Conservation (phyloP, 495 filamentous ascomycete genomes). For the Hyaloscypha bicolor region DNA sequence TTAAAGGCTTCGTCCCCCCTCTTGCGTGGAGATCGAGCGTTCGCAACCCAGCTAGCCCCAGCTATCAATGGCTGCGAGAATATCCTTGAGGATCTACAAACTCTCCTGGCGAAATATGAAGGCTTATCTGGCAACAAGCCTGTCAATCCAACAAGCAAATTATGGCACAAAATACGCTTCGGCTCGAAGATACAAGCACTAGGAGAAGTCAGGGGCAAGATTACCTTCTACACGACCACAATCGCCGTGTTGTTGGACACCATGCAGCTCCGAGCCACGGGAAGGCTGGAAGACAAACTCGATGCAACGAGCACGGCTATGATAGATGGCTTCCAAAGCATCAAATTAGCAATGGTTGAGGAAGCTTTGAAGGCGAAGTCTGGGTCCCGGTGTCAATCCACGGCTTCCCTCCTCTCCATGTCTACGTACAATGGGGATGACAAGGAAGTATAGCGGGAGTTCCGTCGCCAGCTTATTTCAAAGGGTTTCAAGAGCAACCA, state of each 20-base stretch:
- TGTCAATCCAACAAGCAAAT: not conserved
- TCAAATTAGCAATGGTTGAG: not conserved
- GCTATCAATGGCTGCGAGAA: not conserved
- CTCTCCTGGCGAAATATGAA: slow-evolving; percentile 5
- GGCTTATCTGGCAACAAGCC: not conserved
- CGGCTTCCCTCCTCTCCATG: not conserved
- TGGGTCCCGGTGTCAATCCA: not conserved
- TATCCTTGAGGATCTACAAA: not conserved
- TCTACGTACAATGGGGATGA: not conserved
- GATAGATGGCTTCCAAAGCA: not conserved
- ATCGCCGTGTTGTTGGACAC: not conserved
- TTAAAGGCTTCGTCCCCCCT: not conserved
- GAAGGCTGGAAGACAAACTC: not conserved
- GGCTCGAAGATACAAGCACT: not conserved
- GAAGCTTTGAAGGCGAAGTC: not conserved
- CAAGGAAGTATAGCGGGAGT: not conserved
- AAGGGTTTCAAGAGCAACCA: not conserved
- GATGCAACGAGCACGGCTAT: not conserved
- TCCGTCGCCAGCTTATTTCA: not conserved
- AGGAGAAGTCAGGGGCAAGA: not conserved
- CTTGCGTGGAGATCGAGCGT: not conserved
- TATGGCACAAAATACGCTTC: slow-evolving; percentile 1
- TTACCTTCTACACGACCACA: not conserved
- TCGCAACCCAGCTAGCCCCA: not conserved
- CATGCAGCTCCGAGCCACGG: not conserved